Percentiles rank a stretch among this genome's conserved stretches.
Evolutionary conservation across 108 stramenopile species (phyloP).

Genomic region (Schizochytrium sp.): DNA sequence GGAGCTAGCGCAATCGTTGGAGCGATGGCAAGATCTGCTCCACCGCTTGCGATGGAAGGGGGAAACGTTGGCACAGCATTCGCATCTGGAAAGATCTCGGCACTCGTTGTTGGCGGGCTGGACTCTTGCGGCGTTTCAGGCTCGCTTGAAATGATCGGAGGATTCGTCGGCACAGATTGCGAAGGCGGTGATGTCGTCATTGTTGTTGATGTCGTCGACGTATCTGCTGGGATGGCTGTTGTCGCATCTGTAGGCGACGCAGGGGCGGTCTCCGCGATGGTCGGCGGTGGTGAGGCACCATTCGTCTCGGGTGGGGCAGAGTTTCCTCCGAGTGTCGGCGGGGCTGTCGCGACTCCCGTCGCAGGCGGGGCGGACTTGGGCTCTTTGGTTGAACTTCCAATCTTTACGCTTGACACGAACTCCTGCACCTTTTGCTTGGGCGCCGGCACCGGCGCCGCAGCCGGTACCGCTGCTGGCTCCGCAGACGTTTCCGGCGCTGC

Average conservation of each 20-base stretch:
- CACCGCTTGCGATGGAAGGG: neutral
- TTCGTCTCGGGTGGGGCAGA: no score
- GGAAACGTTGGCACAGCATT: neutral
- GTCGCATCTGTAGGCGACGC: no score
- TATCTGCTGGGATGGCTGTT: no score
- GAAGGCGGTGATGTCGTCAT: no score
- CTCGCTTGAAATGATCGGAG: no score
- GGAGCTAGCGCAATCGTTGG: neutral
- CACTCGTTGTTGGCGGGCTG: neutral
- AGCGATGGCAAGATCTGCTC: neutral
- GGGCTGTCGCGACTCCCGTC: neutral
- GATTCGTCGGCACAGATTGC: no score
- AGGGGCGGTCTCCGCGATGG: no score
- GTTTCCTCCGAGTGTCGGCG: no score
- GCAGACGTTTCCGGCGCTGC: no score
- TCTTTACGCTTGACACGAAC: neutral
- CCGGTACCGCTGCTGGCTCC: neutral
- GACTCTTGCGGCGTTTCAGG: no score
- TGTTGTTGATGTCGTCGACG: no score
- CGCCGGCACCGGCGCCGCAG: neutral
- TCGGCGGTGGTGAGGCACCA: no score
- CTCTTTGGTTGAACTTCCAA: neutral
- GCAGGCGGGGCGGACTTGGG: neutral
- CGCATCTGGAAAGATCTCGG: neutral
- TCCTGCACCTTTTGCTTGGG: neutral